These are phyloP conservation scores for Isabelozyma rhagii DNA, from an alignment of 805 yeast genomes.

Conservation along the genomic window DNA sequence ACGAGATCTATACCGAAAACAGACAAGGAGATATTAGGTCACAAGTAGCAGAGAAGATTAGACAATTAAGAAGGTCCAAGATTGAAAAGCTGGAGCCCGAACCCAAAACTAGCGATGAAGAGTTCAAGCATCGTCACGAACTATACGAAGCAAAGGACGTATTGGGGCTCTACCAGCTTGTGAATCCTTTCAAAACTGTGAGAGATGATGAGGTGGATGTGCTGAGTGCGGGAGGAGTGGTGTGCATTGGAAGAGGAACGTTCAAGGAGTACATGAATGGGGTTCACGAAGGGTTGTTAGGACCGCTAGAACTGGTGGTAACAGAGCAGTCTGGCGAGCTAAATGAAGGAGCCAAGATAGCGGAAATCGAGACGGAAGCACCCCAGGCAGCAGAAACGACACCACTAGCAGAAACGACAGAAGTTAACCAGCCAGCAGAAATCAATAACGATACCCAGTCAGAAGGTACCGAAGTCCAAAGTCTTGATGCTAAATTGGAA, in stretches of 20 bases:
- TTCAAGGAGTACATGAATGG: constrained; percentile 90
- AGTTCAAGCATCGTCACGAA: constrained; percentile 27
- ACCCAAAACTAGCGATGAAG: constrained; percentile 13
- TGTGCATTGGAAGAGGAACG: constrained; percentile 94
- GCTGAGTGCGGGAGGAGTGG: constrained; percentile 71
- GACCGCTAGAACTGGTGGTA: constrained; percentile 62
- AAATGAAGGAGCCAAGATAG: background rate
- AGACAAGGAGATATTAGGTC: constrained; percentile 88
- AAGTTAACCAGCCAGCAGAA: constrained; percentile 1
- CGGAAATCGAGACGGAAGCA: constrained; percentile 2
- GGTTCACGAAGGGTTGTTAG: constrained; percentile 89
- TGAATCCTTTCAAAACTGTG: constrained; percentile 33
- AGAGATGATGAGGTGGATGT: constrained; percentile 47
- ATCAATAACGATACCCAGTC: constrained; percentile 4
- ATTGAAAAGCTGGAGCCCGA: constrained; percentile 6
- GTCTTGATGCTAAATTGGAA: constrained; percentile 1
- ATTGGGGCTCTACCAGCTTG: constrained; percentile 52
- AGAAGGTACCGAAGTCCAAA: background rate
- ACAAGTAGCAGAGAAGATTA: constrained; percentile 76
- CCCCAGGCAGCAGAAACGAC: constrained; percentile 20
- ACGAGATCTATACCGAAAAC: constrained; percentile 68
- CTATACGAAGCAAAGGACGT: constrained; percentile 44
- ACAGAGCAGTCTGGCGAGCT: constrained; percentile 5
- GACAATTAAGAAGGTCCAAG: constrained; percentile 56
- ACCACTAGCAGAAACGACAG: constrained; percentile 20